Percentiles rank a stretch among this genome's conserved stretches.
phyloP scores from a whole-genome alignment of 2,329 filamentous ascomycete genomes.

The Pestalotiopsis sp. region DNA sequence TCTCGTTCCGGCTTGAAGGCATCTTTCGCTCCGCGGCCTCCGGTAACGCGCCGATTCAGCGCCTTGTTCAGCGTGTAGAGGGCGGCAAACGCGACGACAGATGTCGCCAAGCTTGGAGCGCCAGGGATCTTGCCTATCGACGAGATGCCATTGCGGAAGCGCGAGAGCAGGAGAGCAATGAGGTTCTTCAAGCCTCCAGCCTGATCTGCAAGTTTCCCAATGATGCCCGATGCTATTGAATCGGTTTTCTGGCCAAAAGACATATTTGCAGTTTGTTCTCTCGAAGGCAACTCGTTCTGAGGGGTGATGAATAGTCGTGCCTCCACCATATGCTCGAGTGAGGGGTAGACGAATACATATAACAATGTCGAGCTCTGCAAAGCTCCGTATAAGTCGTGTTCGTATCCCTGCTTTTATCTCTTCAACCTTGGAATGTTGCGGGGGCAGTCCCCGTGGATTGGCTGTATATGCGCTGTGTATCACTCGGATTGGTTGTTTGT shows the following conservation, averaged over 20 bases:
- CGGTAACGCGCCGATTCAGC: not conserved
- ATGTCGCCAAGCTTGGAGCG: not conserved
- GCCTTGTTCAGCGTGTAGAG: not conserved
- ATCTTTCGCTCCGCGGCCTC: not conserved
- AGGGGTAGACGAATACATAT: not conserved
- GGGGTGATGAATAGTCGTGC: not conserved
- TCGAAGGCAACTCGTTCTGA: not conserved
- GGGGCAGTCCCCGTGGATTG: not conserved
- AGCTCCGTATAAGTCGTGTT: not conserved
- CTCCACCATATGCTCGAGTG: not conserved
- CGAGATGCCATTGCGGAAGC: not conserved
- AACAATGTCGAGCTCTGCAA: not conserved
- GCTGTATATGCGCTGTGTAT: not conserved
- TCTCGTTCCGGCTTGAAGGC: constrained; percentile 14
- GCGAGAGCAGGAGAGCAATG: not conserved
- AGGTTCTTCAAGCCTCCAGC: not conserved
- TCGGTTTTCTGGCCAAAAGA: not conserved
- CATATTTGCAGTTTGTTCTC: not conserved
- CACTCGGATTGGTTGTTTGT: not conserved
- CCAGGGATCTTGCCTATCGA: not conserved
- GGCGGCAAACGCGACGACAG: not conserved
- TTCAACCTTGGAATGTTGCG: not conserved
- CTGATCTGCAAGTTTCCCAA: not conserved
- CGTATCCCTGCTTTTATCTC: not conserved
- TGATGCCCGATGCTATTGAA: not conserved